Conservation (phyloP, 2,329 filamentous ascomycete genomes). For the Aspergillus ochraceus region DNA sequence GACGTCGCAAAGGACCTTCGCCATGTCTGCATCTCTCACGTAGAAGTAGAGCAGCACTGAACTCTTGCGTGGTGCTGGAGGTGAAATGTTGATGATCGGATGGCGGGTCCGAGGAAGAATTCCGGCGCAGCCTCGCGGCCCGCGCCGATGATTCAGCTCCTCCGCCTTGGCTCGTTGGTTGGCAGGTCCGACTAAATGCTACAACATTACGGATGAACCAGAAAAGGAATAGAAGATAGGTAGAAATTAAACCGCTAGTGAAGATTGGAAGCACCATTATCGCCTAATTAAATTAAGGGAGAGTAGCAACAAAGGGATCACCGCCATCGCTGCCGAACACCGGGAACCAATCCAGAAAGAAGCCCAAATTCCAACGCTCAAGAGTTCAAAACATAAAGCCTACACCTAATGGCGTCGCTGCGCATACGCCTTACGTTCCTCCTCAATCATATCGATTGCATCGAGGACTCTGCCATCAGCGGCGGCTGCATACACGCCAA, state of each 20-base stretch:
- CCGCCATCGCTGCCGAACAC: neutral
- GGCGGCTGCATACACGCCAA: constrained; percentile 47
- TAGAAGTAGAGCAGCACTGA: constrained; percentile 10
- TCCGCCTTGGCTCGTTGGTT: neutral
- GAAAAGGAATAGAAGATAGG: too few relatives aligned
- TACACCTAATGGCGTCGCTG: constrained; percentile 19
- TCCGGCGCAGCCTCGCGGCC: neutral
- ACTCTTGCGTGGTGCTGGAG: constrained; percentile 1
- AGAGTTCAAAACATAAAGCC: constrained; percentile 8
- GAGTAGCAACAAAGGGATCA: neutral
- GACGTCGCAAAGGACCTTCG: constrained; percentile 40
- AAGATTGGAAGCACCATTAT: neutral
- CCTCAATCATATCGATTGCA: constrained; percentile 53
- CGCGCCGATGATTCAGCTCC: constrained; percentile 14
- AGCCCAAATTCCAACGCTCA: neutral
- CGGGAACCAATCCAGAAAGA: neutral
- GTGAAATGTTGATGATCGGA: neutral
- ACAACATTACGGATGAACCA: too few relatives aligned
- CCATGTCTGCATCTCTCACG: constrained; percentile 42
- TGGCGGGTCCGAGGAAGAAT: neutral
- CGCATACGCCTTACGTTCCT: constrained; percentile 46
- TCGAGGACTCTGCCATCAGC: constrained; percentile 43
- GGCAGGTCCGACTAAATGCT: too few relatives aligned
- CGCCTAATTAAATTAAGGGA: neutral
- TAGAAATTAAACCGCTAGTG: too few relatives aligned